Conservation (phyloP, 2,329 filamentous ascomycete genomes). For the Laburnicola sp. region DNA sequence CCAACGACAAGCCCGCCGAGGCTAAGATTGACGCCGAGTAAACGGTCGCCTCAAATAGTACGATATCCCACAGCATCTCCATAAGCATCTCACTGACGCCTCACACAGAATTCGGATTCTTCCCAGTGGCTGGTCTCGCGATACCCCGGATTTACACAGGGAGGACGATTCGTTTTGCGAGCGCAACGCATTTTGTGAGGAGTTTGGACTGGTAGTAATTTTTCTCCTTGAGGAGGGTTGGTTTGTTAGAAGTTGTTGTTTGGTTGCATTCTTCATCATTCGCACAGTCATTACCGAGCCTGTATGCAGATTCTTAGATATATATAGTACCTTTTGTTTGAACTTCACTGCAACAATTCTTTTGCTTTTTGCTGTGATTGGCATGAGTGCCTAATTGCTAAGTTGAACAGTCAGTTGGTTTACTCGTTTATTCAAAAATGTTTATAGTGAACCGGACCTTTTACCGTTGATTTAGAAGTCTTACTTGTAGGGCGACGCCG, state of each 20-base stretch:
- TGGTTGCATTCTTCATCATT: neutral
- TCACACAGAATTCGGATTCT: no score
- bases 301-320: neutral
- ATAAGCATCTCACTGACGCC: neutral
- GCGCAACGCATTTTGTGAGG: neutral
- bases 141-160: no score
- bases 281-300: conserved; percentile 2
- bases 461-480: no score
- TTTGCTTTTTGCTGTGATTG: neutral
- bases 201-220: neutral
- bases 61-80: neutral
- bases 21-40: conserved; percentile 2
- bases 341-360: neutral
- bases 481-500: no score
- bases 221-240: no score
- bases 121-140: neutral
- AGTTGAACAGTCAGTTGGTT: no score
- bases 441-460: no score
- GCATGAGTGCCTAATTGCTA: no score
- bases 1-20: neutral
- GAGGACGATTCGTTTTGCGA: neutral
- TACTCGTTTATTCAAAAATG: no score
- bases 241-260: no score
- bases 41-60: neutral
- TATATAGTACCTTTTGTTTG: neutral